phyloP scores from a whole-genome alignment of 352 stramenopile genomes.

The Nothophytophthora sp. region DNA sequence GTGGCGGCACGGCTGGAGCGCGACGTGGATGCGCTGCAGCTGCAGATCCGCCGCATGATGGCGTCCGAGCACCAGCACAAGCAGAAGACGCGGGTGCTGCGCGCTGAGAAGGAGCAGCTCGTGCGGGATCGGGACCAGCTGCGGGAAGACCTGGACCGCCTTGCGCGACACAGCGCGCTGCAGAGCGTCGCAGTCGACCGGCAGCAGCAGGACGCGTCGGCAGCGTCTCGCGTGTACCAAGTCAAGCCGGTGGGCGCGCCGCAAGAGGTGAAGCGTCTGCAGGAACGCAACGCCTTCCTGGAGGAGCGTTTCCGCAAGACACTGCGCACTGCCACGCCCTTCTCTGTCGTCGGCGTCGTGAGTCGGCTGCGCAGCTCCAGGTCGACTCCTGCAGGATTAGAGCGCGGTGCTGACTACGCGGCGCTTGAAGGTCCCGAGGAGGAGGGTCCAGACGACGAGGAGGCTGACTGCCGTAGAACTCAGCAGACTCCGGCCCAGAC shows the following conservation, averaged over 20 bases:
- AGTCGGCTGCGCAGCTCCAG: constrained; percentile 17
- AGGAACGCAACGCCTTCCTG: constrained; percentile 58
- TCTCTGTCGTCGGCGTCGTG: constrained; percentile 17
- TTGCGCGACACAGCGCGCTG: constrained; percentile 19
- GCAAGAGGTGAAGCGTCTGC: constrained; percentile 53
- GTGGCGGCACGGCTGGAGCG: constrained; percentile 56
- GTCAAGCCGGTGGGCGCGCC: constrained; percentile 7
- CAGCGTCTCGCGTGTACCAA: neutral
- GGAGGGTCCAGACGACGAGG: neutral
- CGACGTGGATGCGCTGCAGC: constrained; percentile 57
- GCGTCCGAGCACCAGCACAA: constrained; percentile 75
- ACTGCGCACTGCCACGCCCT: constrained; percentile 14
- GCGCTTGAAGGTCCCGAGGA: too few relatives aligned
- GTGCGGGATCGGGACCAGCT: constrained; percentile 47
- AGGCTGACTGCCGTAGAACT: neutral
- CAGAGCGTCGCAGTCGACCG: constrained; percentile 19
- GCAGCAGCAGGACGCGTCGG: constrained; percentile 7
- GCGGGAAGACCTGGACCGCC: constrained; percentile 44
- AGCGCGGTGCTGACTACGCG: neutral
- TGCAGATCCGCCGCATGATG: constrained; percentile 83
- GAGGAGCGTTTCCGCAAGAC: constrained; percentile 59
- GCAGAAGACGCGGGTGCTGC: constrained; percentile 61
- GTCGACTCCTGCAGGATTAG: constrained; percentile 8
- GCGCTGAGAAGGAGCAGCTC: constrained; percentile 51
- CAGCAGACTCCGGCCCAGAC: neutral